These are phyloP conservation scores for Dactylonectria estremocensis DNA, from an alignment of 2,329 filamentous ascomycete genomes.

Conservation along the genomic window DNA sequence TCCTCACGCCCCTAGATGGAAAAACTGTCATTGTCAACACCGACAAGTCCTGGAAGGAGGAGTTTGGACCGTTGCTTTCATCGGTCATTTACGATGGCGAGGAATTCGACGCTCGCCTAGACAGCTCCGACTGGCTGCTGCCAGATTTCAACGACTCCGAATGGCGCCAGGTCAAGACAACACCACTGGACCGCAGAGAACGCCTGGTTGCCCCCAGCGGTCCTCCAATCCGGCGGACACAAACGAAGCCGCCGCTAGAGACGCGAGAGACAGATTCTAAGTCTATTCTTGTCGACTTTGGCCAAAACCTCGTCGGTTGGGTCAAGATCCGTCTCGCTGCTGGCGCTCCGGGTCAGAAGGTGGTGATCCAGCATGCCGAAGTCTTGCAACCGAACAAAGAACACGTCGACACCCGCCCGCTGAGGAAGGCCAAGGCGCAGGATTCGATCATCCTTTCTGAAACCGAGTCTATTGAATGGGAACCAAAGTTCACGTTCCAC, in stretches of 20 bases:
- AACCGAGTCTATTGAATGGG: slow-evolving; percentile 36
- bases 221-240: background rate
- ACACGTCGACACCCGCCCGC: slow-evolving; percentile 51
- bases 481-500: slow-evolving; percentile 68
- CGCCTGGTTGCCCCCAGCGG: background rate
- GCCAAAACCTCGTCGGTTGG: slow-evolving; percentile 70
- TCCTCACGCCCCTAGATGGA: slow-evolving; percentile 3
- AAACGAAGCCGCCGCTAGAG: slow-evolving; percentile 57
- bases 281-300: slow-evolving; percentile 69
- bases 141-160: background rate
- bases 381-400: slow-evolving; percentile 65
- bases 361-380: slow-evolving; percentile 66
- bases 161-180: slow-evolving; percentile 41
- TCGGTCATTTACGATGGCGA: slow-evolving; percentile 70
- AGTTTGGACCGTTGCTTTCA: slow-evolving; percentile 51
- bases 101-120: slow-evolving; percentile 59
- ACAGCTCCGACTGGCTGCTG: slow-evolving; percentile 33
- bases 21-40: slow-evolving; percentile 48
- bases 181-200: slow-evolving; percentile 48
- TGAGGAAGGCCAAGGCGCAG: slow-evolving; percentile 35
- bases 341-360: background rate
- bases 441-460: slow-evolving; percentile 27
- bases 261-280: slow-evolving; percentile 53
- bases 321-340: slow-evolving; percentile 48
- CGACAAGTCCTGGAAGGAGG: slow-evolving; percentile 58